A percentile compares a stretch with the other conserved stretches of the same genome.
Evolutionary conservation across 73 alveolate species (phyloP).

Genomic region (Paramecium tetraurelia): DNA sequence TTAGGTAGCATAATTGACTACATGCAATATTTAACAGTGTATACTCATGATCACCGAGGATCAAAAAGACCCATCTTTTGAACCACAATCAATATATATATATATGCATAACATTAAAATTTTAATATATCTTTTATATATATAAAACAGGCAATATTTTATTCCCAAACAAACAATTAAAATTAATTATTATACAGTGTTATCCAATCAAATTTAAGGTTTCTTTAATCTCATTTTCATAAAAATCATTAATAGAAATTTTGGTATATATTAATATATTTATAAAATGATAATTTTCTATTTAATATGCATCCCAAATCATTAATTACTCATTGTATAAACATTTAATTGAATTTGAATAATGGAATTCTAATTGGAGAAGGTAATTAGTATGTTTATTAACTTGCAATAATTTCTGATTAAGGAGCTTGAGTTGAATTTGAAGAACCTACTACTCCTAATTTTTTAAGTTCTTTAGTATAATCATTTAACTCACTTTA

Average conservation of each 20-base stretch:
- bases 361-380: background rate
- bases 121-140: background rate
- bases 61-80: conserved; percentile 23
- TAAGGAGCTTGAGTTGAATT: background rate
- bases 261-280: too few species aligned
- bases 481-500: background rate
- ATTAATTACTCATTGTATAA: background rate
- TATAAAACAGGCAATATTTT: background rate
- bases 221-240: too few species aligned
- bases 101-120: background rate
- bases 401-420: too few species aligned
- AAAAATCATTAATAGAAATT: too few species aligned
- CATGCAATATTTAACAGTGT: conserved; percentile 28
- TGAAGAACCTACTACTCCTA: background rate
- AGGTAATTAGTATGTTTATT: background rate
- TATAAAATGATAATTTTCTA: background rate
- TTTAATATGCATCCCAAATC: background rate
- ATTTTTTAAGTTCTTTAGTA: background rate
- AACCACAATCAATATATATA: background rate
- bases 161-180: background rate
- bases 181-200: background rate
- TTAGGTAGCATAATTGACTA: background rate
- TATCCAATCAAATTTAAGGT: too few species aligned
- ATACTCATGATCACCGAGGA: background rate
- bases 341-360: background rate